These are phyloP conservation scores for Eucalyptus leucophloia DNA, from an alignment of 345 rosid species.

Conservation along the genomic window DNA sequence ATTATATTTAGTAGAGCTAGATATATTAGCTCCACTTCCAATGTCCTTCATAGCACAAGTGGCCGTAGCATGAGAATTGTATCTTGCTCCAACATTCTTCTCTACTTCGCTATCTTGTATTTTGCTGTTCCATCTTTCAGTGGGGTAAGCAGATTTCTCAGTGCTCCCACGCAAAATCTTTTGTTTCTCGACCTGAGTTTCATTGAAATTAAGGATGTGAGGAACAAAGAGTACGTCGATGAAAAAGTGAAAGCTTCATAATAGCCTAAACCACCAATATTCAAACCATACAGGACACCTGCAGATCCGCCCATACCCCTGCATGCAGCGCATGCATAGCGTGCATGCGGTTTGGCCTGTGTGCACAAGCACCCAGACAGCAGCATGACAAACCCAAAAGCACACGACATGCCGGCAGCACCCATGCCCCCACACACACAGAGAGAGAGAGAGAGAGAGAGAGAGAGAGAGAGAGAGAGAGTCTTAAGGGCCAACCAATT, in stretches of 20 bases:
- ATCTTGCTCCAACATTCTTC: background rate
- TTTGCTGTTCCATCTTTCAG: constrained; percentile 9
- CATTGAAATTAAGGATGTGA: background rate
- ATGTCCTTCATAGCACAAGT: background rate
- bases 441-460: too few species aligned
- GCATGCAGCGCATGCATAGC: background rate
- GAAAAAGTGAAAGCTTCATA: background rate
- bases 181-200: constrained; percentile 66
- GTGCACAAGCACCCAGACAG: background rate
- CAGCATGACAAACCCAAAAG: background rate
- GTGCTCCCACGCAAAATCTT: constrained; percentile 63
- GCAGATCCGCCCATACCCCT: background rate
- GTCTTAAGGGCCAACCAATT: background rate
- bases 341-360: background rate
- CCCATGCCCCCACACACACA: background rate
- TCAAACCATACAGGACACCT: background rate
- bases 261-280: background rate
- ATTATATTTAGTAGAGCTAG: constrained; percentile 1
- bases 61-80: background rate
- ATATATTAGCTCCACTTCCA: background rate
- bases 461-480: background rate
- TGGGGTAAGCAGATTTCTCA: constrained; percentile 22
- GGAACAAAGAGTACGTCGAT: background rate
- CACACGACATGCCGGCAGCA: background rate
- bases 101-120: background rate